Evolutionary conservation across 768 basidiomycete genomes (phyloP), one percentile per base, ranked within the genome.

Genomic region (Austroboletus eburneus): DNA sequence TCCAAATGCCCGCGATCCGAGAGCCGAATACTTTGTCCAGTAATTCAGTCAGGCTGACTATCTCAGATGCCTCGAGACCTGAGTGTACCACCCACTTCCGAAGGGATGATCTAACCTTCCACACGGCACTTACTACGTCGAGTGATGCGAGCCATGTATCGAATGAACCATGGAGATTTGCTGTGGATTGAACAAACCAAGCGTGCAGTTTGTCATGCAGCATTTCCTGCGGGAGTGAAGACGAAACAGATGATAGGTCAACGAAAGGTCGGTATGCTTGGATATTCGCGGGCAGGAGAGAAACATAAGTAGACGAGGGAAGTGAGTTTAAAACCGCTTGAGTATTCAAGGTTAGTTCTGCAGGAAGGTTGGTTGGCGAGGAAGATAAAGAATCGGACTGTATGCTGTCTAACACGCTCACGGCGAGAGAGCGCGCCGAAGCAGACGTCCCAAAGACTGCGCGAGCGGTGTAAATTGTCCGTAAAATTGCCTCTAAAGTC

Each of bases 241-340:
- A 73, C 4, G 80, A 78, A 0, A 79, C 63, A 1, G 87, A 81
- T 9, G 73, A 69, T 6, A 83, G 67, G 56, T 92, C 85, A 50
- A 95, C 78, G 63, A 89, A 94, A 9, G 93, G 93, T 56, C 83
- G 88, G 65, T 93, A 96, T 5, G 78, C 75, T 53, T 76, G 77
- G 49, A 97, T 76, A 48, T 72, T 76, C 1, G 72, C 58, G 0
- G 92, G 91, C 0, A 97, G 76, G 44, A 90, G 75, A 14, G 83
- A 77, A 50, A 93, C 81, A 52, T 92, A 87, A 21, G 86, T 80
- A 0, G 91, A 86, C 0, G 93, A 92, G 0, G 91, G 91, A 20
- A 95, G 75, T 9, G 75, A 74, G 21, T 75, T 70, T 17, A 97
- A 73, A 22, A 95, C 69, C 1, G 73, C 64, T 37, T 83, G 76